Conservation (phyloP, 2,329 filamentous ascomycete genomes). For the Venturia carpophila region DNA sequence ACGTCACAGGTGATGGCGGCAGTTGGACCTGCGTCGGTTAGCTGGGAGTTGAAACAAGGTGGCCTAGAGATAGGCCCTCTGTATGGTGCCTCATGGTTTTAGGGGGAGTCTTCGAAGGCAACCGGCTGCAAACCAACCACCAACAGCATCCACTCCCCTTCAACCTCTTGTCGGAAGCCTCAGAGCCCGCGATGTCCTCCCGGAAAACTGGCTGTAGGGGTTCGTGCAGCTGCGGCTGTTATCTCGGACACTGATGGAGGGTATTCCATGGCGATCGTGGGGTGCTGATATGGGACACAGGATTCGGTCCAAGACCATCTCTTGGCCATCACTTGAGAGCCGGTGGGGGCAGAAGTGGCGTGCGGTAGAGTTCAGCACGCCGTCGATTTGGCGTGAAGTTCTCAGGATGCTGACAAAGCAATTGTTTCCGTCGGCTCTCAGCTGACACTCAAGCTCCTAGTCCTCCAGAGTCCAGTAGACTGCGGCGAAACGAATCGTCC, state of each 20-base stretch:
- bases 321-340: no score
- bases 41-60: background rate
- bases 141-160: background rate
- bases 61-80: background rate
- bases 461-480: background rate
- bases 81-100: background rate
- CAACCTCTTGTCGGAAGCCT: background rate
- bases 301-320: background rate
- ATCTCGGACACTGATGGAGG: background rate
- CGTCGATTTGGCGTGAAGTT: no score
- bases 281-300: background rate
- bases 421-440: no score
- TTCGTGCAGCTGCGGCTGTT: background rate
- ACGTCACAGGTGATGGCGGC: background rate
- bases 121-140: background rate
- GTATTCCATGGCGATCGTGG: background rate
- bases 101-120: no score
- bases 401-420: no score
- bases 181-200: background rate
- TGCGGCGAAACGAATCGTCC: background rate
- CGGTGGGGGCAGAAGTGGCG: no score
- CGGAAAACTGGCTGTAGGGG: background rate
- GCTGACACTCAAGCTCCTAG: background rate
- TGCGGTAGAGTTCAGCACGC: no score
- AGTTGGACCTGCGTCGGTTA: conserved; percentile 1